Evolutionary conservation across 805 yeast genomes (phyloP).

Genomic region (Maudiozyma saulgeensis): DNA sequence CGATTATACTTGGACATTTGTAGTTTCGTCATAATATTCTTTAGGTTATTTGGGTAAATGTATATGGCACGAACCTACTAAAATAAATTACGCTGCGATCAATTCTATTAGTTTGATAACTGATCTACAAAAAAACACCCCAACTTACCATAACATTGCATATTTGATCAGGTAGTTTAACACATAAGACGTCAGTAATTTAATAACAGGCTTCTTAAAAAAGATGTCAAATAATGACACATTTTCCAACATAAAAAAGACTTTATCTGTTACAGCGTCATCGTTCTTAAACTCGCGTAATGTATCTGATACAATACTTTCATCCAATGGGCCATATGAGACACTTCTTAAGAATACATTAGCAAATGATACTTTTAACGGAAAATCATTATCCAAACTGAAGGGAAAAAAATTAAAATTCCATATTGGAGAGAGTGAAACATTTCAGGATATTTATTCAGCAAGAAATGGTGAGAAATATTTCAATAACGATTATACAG

Average conservation of each 20-base stretch:
- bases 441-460: conserved; percentile 25
- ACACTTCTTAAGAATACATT: conserved; percentile 23
- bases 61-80: too few species aligned
- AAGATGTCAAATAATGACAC: conserved; percentile 6
- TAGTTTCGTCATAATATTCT: too few species aligned
- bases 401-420: conserved; percentile 2
- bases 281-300: conserved; percentile 39
- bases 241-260: conserved; percentile 34
- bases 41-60: too few species aligned
- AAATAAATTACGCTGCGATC: too few species aligned
- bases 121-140: too few species aligned
- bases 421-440: conserved; percentile 4
- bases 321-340: conserved; percentile 26
- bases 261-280: conserved; percentile 49
- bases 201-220: neutral
- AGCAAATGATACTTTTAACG: conserved; percentile 14
- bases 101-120: too few species aligned
- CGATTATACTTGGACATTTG: too few species aligned
- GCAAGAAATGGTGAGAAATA: conserved; percentile 28
- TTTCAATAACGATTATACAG: conserved; percentile 31
- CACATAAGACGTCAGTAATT: too few species aligned
- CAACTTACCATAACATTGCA: too few species aligned
- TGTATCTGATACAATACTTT: conserved; percentile 26
- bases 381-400: conserved; percentile 7
- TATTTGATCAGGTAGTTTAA: too few species aligned